Conservation (phyloP, 2,329 filamentous ascomycete genomes). For the Fusarium solani-melongenae region DNA sequence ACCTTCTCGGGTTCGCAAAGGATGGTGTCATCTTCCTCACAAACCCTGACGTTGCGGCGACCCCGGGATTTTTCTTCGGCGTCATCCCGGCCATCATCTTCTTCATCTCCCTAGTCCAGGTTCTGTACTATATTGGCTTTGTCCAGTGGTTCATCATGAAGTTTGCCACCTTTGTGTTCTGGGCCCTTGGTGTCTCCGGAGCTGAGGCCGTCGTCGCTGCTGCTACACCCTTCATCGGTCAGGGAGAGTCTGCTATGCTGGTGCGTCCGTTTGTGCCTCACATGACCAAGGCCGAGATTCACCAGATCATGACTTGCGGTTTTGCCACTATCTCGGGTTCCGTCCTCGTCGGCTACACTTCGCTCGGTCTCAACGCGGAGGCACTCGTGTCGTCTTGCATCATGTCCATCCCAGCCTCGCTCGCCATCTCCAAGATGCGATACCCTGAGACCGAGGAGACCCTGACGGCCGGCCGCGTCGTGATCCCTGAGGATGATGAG, state of each 20-base stretch:
- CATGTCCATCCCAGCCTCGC: constrained; percentile 93
- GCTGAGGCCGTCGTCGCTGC: constrained; percentile 94
- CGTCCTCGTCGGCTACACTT: constrained; percentile 87
- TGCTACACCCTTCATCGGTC: constrained; percentile 92
- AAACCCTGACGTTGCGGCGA: constrained; percentile 53
- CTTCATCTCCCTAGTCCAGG: constrained; percentile 92
- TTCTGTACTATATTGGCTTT: constrained; percentile 82
- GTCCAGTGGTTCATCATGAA: constrained; percentile 92
- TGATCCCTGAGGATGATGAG: constrained; percentile 83
- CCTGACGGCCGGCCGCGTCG: constrained; percentile 82
- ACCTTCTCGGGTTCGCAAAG: constrained; percentile 79
- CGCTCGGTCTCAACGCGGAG: constrained; percentile 84
- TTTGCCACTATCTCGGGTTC: constrained; percentile 93
- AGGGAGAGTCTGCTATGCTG: constrained; percentile 93
- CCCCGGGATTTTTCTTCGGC: constrained; percentile 76
- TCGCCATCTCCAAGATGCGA: constrained; percentile 89
- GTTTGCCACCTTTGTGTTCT: constrained; percentile 92
- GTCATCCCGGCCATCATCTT: constrained; percentile 96
- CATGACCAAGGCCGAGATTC: constrained; percentile 87
- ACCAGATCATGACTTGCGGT: constrained; percentile 92
- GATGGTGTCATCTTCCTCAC: constrained; percentile 79
- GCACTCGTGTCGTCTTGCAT: constrained; percentile 91
- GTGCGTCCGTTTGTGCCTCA: constrained; percentile 88
- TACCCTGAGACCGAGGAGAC: constrained; percentile 91
- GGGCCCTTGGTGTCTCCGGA: constrained; percentile 86